Evolutionary conservation across 768 basidiomycete genomes (phyloP).

Genomic region (Antrodiella citrinella): DNA sequence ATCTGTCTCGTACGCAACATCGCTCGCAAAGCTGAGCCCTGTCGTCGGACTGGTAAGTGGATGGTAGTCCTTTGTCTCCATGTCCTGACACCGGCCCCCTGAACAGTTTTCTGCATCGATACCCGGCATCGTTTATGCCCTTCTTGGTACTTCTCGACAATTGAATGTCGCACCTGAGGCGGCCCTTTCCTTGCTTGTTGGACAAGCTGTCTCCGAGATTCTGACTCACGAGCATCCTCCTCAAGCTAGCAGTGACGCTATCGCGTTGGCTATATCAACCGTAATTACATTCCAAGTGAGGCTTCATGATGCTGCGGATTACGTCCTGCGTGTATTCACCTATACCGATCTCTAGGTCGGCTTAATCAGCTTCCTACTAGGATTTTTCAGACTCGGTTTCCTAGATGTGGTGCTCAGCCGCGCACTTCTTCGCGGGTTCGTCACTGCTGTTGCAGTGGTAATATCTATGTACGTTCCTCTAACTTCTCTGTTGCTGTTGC

Average conservation of each 20-base stretch:
- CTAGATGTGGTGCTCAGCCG: conserved; percentile 90
- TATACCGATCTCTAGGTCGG: conserved; percentile 57
- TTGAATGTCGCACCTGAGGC: conserved; percentile 87
- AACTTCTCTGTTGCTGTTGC: no score
- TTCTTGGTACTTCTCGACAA: conserved; percentile 81
- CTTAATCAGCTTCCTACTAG: conserved; percentile 76
- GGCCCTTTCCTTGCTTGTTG: conserved; percentile 76
- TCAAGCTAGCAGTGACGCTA: conserved; percentile 33
- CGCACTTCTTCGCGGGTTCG: conserved; percentile 80
- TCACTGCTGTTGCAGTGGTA: conserved; percentile 77
- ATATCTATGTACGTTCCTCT: conserved; percentile 61
- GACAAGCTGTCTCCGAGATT: conserved; percentile 74
- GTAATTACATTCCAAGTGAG: conserved; percentile 77
- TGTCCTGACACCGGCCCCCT: background rate
- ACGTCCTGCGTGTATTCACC: no score
- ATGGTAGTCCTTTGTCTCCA: background rate
- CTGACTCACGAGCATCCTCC: conserved; percentile 29
- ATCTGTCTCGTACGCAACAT: conserved; percentile 87
- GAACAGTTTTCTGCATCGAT: conserved; percentile 75
- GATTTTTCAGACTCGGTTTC: conserved; percentile 85
- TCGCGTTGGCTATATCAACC: conserved; percentile 66
- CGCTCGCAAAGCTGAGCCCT: conserved; percentile 79
- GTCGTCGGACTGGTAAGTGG: conserved; percentile 71
- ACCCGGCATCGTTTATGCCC: conserved; percentile 80
- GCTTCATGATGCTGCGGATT: conserved; percentile 1